A percentile compares a stretch with the other conserved stretches of the same genome.
phyloP scores from a whole-genome alignment of 495 filamentous ascomycete species.

The Elasticomyces elasticus region DNA sequence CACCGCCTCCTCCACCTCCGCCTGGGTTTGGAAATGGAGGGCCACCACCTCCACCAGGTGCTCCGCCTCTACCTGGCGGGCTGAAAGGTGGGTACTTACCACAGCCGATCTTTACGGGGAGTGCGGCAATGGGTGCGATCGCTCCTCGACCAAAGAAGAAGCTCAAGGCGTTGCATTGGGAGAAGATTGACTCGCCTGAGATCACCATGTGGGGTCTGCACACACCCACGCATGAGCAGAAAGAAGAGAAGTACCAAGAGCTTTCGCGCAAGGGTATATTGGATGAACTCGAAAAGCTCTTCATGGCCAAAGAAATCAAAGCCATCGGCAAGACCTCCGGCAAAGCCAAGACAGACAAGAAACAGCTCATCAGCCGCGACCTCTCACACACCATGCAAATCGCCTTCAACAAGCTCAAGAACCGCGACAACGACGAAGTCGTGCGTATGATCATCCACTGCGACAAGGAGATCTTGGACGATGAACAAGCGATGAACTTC shows the following conservation, averaged over 20 bases:
- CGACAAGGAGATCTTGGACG: slow-evolving; percentile 83
- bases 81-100: slow-evolving; percentile 35
- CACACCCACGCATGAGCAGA: slow-evolving; percentile 66
- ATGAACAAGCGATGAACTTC: slow-evolving; percentile 95
- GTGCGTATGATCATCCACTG: slow-evolving; percentile 92
- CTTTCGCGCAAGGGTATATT: slow-evolving; percentile 86
- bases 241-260: slow-evolving; percentile 91
- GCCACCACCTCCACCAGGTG: slow-evolving; percentile 26
- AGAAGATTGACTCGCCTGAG: slow-evolving; percentile 89
- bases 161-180: slow-evolving; percentile 98
- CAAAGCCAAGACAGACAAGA: slow-evolving; percentile 79
- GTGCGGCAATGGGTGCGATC: slow-evolving; percentile 30
- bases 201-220: slow-evolving; percentile 93
- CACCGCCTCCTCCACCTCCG: slow-evolving; percentile 39
- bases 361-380: slow-evolving; percentile 89
- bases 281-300: slow-evolving; percentile 93
- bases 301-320: slow-evolving; percentile 95
- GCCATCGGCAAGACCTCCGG: slow-evolving; percentile 57
- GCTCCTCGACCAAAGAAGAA: slow-evolving; percentile 94
- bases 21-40: slow-evolving; percentile 36
- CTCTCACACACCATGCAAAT: slow-evolving; percentile 90
- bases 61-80: slow-evolving; percentile 34
- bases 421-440: slow-evolving; percentile 67
- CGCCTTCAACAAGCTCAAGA: slow-evolving; percentile 79
- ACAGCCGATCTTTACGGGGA: slow-evolving; percentile 16